Evolutionary conservation across 257 asterid species (phyloP).

Genomic region (Penstemon barbatus): DNA sequence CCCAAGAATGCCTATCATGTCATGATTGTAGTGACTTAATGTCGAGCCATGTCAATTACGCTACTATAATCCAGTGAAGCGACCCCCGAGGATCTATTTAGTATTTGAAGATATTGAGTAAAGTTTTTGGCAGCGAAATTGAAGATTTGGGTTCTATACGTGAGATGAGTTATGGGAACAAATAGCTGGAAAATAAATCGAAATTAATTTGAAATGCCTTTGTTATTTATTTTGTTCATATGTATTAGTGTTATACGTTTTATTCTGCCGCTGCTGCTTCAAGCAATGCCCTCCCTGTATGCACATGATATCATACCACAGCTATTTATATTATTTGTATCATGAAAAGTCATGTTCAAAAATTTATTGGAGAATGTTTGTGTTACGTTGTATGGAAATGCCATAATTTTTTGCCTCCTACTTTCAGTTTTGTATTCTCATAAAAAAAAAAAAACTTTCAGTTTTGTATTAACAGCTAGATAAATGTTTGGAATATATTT

Average conservation of each 20-base stretch:
- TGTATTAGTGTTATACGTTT: conserved; percentile 26
- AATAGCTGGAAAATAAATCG: conserved; percentile 20
- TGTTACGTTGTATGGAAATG: neutral
- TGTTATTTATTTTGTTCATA: conserved; percentile 55
- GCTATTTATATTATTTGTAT: conserved; percentile 23
- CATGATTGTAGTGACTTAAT: conserved; percentile 41
- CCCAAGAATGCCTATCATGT: conserved; percentile 77
- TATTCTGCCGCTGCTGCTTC: conserved; percentile 28
- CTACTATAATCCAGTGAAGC: conserved; percentile 36
- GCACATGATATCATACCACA: conserved; percentile 21
- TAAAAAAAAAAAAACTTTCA: too few species aligned
- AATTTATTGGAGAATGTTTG: conserved; percentile 12
- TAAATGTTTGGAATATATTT: too few species aligned
- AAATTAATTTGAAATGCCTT: conserved; percentile 34
- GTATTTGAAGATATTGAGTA: conserved; percentile 20
- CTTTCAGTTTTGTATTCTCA: neutral
- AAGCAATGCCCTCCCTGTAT: conserved; percentile 26
- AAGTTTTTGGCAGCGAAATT: conserved; percentile 23
- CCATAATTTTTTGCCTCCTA: neutral
- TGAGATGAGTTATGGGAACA: conserved; percentile 13
- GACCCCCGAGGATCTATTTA: conserved; percentile 1
- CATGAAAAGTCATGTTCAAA: conserved; percentile 19
- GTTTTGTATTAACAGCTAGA: neutral
- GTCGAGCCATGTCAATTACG: conserved; percentile 35
- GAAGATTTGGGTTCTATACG: conserved; percentile 25